Percentiles rank a stretch among this genome's conserved stretches.
These are phyloP conservation scores for Ampelomyces quisqualis DNA, from an alignment of 2,329 filamentous ascomycete species.

Conservation along the genomic window DNA sequence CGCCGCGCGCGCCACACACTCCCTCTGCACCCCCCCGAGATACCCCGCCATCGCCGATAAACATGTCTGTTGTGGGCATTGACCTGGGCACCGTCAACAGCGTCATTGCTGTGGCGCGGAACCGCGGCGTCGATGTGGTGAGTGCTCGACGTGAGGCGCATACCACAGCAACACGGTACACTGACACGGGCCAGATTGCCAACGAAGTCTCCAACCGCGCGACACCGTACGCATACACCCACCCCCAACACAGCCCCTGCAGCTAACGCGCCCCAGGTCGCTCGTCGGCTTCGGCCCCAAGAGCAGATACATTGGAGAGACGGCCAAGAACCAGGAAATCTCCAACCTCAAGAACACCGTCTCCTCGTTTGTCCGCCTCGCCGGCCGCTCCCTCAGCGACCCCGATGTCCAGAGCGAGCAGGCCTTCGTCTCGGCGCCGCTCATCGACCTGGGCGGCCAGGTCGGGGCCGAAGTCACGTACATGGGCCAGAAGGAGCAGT, in stretches of 20 bases:
- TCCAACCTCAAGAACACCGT: constrained; percentile 99
- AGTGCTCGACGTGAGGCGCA: constrained; percentile 49
- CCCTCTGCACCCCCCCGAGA: constrained; percentile 12
- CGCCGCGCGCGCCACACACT: constrained; percentile 10
- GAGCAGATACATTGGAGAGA: constrained; percentile 88
- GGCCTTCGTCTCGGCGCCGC: constrained; percentile 79
- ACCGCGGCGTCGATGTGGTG: constrained; percentile 98
- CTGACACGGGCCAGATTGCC: constrained; percentile 68
- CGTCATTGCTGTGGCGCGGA: constrained; percentile 94
- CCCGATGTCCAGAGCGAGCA: constrained; percentile 93
- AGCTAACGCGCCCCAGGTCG: constrained; percentile 53
- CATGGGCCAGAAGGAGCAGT: constrained; percentile 90
- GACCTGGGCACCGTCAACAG: constrained; percentile 97
- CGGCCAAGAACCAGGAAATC: constrained; percentile 97
- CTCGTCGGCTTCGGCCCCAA: constrained; percentile 95
- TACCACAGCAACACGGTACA: constrained; percentile 7
- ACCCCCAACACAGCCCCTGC: constrained; percentile 13
- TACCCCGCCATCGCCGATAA: constrained; percentile 42
- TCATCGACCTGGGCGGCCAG: constrained; percentile 90
- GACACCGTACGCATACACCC: constrained; percentile 75
- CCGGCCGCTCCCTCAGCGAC: constrained; percentile 81
- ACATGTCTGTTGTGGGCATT: constrained; percentile 71
- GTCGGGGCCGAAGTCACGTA: constrained; percentile 93
- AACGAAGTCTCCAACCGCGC: constrained; percentile 99
- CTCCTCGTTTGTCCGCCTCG: constrained; percentile 85